Evolutionary conservation across 2,329 filamentous ascomycete genomes (phyloP), one percentile per base, ranked within the genome.

Genomic region (Lecanicillium sp.): DNA sequence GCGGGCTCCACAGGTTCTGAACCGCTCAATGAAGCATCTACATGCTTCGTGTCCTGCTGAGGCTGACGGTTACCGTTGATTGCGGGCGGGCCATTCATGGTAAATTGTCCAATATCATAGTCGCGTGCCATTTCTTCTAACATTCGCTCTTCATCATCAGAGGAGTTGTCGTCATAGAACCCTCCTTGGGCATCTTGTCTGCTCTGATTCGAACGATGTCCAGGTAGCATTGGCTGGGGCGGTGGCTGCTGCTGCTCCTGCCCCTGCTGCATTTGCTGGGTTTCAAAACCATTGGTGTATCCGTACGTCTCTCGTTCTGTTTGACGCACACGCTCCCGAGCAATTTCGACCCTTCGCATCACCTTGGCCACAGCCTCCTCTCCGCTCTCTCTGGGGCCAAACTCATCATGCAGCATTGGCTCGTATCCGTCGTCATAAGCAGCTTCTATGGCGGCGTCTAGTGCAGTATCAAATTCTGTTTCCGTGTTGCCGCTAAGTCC

Each of bases 401-500:
- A 48, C n/a, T 68, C 60, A 17, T 66, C 63, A 6, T 70, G 59
- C 14, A 71, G 70, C 57, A 75, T 78, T 4, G 84, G 84, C 54
- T 95, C 88, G 46, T 87, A 85, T 1, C 85, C 85, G 45, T 95
- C 88, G 56, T 95, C 84, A 57, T 96, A 98, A 5, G 90, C 92
- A 36, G 90, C 90, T 59, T 96, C 92, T 8, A 96, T 89, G 12
- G 92, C 92, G 17, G 89, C 90, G 62, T 96, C 90, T 31, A 96
- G 70, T 4, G 92, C 92, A 8, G 87, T 88, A 60, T 95, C 89
- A 48, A 96, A 95, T 54, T 95, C 89, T 6, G 85, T 83, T 56
- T 94, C 86, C 0, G 86, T 92, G 20, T 74, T 78, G 32, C 79
- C 80, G 46, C 84, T 90, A 3, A 71, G 56, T 27, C 70, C 70